Evolutionary conservation across 352 stramenopile species (phyloP), one percentile per base, ranked within the genome.

Genomic region (Halophytophthora batemanensis): DNA sequence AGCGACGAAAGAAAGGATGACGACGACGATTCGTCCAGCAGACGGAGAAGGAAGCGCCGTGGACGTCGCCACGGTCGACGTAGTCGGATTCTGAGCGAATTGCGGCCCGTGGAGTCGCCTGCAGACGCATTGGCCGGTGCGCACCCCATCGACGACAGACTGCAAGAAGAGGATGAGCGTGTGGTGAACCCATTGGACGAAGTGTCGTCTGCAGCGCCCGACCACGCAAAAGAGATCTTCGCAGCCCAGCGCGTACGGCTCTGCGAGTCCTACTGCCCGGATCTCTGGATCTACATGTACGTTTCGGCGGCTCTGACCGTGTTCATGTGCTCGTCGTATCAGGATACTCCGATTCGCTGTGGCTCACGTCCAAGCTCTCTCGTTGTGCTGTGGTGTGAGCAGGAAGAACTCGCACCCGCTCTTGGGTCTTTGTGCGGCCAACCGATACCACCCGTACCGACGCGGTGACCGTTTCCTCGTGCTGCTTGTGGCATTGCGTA

Each of bases 221-320:
- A 66, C 47, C 46, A 69, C 52, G 62, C 62, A 39, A 50, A 67
- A 39, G 60, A 76, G 29, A 68, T 70, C n/a, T 86, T 86, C 25
- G 67, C 75, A 13, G 59, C 70, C 6, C 64, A 76, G 51, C 70
- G 74, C 39, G 75, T 86, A 12, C 64, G 72, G 21, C 61, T 80
- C 50, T 60, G 71, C 40, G 65, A 71, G 43, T 31, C 40, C 19
- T 83, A 66, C 66, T 46, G 54, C 23, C 46, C 62, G 1, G 76
- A 87, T 55, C 51, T 84, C 36, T 69, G 68, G 56, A 67, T 74
- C 53, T 87, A 82, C 76, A 87, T 84, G 71, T 82, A 66, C 38
- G 69, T 69, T 56, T 1, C 19, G 1, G 34, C n/a, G 28, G 25
- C 2, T 34, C 50, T 44, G 2, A 10, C 25, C 5, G 17, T 18